Base-by-base conservation (phyloP, 345 rosid species). In the Citrus glauca region DNA sequence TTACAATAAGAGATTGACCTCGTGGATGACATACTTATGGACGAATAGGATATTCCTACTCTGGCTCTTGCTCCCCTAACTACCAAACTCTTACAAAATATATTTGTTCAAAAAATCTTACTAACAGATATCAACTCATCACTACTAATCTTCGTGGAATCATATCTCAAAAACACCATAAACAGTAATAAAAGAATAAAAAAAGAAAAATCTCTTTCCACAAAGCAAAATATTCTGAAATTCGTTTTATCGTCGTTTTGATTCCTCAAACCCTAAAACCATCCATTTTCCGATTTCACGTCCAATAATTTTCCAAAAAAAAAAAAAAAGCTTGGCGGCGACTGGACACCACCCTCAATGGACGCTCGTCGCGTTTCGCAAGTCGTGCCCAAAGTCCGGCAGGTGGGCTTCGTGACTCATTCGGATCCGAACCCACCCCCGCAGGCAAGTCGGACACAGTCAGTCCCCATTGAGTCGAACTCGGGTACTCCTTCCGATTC, bases 341-440 rank as follows among this genome's bases (percentile, higher is more conserved):
- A 8, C 71, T 71, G 7, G 5, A 38, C 30, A 14, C 56, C 61
- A 53, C 81, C 53, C 77, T 63, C 77, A 66, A 90, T 90, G 94
- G 92, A 90, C 16, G 28, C 82, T 35, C 90, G 87, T 61, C 90
- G 94, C 5, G 82, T 77, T 11, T 35, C 82, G 42, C 80, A 77
- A 17, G 82, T 88, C 24, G 93, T 92, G 42, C 97, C 94, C 7
- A 87, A 55, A 79, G 94, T 92, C 72, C 93, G 94, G 35, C 93
- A 86, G n/a, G 93, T 92, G 53, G 97, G 97, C 24, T 92, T 92
- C 87, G 82, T 89, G 60, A 83, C 94, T 27, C 81, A 71, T 32
- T 28, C 83, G 9, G 71, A 75, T 61, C 75, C 86, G 33, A 86
- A 87, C 81, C 89, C 87, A 7, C 86, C 89, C 20, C 81, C 85